phyloP scores from a whole-genome alignment of 2,329 filamentous ascomycete species.

The Aspergillus udagawae region DNA sequence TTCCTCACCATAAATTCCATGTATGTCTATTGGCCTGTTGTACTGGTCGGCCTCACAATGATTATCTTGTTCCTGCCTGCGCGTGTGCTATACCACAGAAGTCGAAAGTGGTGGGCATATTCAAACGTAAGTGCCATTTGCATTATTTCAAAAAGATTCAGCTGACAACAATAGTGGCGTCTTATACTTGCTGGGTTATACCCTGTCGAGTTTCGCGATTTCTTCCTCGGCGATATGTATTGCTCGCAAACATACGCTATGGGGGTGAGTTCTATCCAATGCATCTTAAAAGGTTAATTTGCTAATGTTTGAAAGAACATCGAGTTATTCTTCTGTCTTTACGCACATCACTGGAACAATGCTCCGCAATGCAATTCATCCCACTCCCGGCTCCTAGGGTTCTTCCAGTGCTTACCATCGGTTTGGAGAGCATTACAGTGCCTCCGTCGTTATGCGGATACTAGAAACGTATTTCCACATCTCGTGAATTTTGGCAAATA shows the following conservation, averaged over 20 bases:
- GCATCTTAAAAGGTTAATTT: background rate
- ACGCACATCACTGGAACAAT: conserved; percentile 70
- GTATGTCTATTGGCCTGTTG: conserved; percentile 81
- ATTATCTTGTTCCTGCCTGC: conserved; percentile 71
- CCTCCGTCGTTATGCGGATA: conserved; percentile 82
- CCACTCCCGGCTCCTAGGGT: conserved; percentile 78
- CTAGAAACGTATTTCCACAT: conserved; percentile 83
- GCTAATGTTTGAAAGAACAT: conserved; percentile 61
- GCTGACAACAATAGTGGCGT: conserved; percentile 61
- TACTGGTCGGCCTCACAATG: conserved; percentile 67
- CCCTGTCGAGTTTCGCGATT: conserved; percentile 93
- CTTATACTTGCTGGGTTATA: conserved; percentile 80
- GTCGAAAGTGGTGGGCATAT: conserved; percentile 80
- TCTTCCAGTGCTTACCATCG: conserved; percentile 76
- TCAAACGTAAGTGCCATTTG: conserved; percentile 65
- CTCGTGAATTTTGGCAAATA: conserved; percentile 93
- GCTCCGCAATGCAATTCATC: conserved; percentile 78
- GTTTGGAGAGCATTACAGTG: conserved; percentile 92
- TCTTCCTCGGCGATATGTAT: conserved; percentile 96
- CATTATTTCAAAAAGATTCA: background rate
- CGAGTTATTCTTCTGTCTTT: conserved; percentile 91
- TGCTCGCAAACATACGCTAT: conserved; percentile 90
- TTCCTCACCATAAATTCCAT: conserved; percentile 68
- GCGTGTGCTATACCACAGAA: conserved; percentile 68
- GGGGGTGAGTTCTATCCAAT: conserved; percentile 56